Conservation (phyloP, 2,329 filamentous ascomycete genomes). For the Cordyceps militaris region DNA sequence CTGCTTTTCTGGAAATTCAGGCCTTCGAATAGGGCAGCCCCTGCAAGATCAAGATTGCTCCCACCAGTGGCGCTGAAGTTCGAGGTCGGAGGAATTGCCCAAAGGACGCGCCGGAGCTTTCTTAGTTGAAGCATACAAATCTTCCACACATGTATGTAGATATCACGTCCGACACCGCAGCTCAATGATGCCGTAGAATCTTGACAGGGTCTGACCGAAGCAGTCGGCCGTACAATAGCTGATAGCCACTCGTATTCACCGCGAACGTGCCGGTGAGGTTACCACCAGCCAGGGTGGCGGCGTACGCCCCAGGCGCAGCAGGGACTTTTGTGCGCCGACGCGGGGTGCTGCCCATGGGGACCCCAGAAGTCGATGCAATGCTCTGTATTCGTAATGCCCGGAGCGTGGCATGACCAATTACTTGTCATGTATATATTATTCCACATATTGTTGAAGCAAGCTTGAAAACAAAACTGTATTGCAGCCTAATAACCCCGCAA, state of each 20-base stretch:
- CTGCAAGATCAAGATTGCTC: constrained; percentile 4
- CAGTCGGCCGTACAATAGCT: background rate
- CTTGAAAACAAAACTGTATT: constrained; percentile 9
- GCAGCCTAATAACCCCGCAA: constrained; percentile 9
- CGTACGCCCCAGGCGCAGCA: background rate
- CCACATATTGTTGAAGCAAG: background rate
- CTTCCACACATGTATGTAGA: background rate
- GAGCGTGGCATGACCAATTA: background rate
- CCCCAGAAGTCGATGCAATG: background rate
- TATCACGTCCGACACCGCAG: background rate
- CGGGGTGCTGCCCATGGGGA: background rate
- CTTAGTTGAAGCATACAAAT: background rate
- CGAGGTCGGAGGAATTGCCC: background rate
- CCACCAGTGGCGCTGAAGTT: background rate
- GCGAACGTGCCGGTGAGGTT: background rate
- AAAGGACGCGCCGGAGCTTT: background rate
- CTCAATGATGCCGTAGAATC: background rate
- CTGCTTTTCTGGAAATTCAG: background rate
- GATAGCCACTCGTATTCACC: background rate
- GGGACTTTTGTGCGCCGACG: constrained; percentile 11
- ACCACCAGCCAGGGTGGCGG: background rate
- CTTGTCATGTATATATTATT: background rate
- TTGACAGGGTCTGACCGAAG: background rate
- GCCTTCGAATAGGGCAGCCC: background rate
- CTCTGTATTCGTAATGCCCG: background rate